phyloP scores from a whole-genome alignment of 2,329 filamentous ascomycete genomes.

The Pseudogymnoascus sp. region DNA sequence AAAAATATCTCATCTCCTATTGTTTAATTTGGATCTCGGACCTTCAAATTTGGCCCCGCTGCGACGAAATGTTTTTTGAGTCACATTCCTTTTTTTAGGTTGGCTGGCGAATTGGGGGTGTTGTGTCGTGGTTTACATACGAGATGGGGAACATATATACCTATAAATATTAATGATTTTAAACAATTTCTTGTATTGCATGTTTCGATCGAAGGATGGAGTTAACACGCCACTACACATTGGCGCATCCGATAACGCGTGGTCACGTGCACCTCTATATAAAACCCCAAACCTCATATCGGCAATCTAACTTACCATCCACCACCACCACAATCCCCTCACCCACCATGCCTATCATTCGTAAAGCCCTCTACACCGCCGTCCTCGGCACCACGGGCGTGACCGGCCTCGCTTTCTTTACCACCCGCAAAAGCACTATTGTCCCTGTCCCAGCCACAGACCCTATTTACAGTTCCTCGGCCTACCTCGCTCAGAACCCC shows the following conservation, averaged over 20 bases:
- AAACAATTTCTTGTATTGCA: background rate
- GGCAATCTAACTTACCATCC: background rate
- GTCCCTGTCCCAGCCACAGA: constrained; percentile 50
- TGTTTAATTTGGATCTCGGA: background rate
- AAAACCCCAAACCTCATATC: background rate
- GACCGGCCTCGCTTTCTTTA: constrained; percentile 18
- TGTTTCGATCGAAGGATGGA: background rate
- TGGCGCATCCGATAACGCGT: background rate
- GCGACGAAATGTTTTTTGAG: background rate
- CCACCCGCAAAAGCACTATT: constrained; percentile 25
- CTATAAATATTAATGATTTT: background rate
- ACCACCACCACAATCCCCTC: background rate
- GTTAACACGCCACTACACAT: background rate
- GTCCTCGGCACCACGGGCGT: constrained; percentile 16
- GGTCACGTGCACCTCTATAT: background rate
- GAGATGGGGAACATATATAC: background rate
- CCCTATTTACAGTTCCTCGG: constrained; percentile 48
- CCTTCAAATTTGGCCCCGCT: background rate
- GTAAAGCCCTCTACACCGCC: constrained; percentile 15
- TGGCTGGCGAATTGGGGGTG: background rate
- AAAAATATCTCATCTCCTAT: background rate
- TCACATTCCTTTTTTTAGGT: background rate
- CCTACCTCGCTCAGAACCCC: constrained; percentile 53
- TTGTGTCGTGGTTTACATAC: background rate
- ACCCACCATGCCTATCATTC: background rate